phyloP scores from a whole-genome alignment of 345 rosid genomes.

The Camelina hispida region DNA sequence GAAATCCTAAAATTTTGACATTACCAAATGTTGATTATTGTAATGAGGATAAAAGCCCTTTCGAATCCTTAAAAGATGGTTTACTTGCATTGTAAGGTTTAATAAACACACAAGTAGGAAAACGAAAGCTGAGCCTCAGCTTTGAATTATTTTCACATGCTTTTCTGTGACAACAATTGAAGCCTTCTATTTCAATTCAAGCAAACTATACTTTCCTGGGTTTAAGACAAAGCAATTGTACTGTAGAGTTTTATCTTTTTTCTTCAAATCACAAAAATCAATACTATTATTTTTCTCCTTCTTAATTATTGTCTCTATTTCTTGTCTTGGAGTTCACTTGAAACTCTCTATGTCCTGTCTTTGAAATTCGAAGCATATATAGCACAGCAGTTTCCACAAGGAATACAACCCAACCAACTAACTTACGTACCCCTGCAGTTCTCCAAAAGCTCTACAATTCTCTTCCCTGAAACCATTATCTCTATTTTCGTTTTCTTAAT shows the following conservation, averaged over 20 bases:
- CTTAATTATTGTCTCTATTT: not conserved
- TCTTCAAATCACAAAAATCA: conserved; percentile 27
- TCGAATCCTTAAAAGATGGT: not conserved
- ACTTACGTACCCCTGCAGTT: not conserved
- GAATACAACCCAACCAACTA: not conserved
- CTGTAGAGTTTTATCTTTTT: conserved; percentile 19
- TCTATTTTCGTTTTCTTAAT: not conserved
- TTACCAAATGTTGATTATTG: not conserved
- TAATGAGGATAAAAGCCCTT: not conserved
- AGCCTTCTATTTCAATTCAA: conserved; percentile 45
- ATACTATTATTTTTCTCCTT: not conserved
- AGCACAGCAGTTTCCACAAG: conserved; percentile 21
- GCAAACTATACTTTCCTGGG: conserved; percentile 39
- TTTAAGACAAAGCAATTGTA: conserved; percentile 39
- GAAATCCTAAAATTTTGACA: not conserved
- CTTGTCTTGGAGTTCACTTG: conserved; percentile 38
- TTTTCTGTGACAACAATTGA: conserved; percentile 31
- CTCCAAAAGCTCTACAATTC: not conserved
- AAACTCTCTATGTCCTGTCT: conserved; percentile 28
- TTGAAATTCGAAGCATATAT: conserved; percentile 20
- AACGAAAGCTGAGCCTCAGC: conserved; percentile 35
- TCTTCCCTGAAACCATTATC: not conserved
- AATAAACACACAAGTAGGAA: conserved; percentile 26
- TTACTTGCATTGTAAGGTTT: conserved; percentile 39
- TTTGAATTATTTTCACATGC: conserved; percentile 1